Percentiles rank a stretch among this genome's conserved stretches.
These are phyloP conservation scores for Fragosphaeria purpurea DNA, from an alignment of 2,329 filamentous ascomycete genomes.

Conservation along the genomic window DNA sequence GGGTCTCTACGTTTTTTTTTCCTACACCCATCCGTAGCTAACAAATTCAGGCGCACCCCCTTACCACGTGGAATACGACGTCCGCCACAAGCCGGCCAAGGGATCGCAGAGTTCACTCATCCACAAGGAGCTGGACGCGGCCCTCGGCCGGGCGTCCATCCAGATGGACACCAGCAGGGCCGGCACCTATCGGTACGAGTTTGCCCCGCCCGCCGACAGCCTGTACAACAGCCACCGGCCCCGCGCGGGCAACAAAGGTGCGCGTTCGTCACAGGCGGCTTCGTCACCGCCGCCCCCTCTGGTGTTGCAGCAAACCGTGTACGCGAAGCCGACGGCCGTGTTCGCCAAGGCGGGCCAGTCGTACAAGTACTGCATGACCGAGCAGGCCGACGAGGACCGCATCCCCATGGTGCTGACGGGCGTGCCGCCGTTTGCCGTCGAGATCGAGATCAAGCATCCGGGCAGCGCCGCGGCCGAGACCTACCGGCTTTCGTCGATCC, in stretches of 20 bases:
- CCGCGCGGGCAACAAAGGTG: not conserved
- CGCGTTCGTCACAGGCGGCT: too few relatives aligned
- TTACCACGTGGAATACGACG: conserved; percentile 72
- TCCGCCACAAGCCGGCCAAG: conserved; percentile 57
- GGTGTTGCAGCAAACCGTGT: conserved; percentile 70
- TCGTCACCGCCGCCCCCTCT: conserved; percentile 36
- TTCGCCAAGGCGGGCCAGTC: conserved; percentile 84
- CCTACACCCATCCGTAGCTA: not conserved
- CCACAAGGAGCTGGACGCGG: conserved; percentile 65
- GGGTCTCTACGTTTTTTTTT: not conserved
- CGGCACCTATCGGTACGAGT: conserved; percentile 77
- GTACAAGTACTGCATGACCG: conserved; percentile 89
- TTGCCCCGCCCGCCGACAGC: conserved; percentile 71
- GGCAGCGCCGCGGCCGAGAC: conserved; percentile 69
- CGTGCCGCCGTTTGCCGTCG: conserved; percentile 76
- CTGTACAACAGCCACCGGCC: conserved; percentile 66
- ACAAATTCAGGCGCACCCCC: conserved; percentile 56
- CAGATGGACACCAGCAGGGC: conserved; percentile 78
- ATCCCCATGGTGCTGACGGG: conserved; percentile 83
- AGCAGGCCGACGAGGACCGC: conserved; percentile 69
- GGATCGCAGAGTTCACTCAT: conserved; percentile 52
- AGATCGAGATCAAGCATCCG: conserved; percentile 89
- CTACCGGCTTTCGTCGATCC: conserved; percentile 71
- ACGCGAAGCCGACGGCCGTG: conserved; percentile 68
- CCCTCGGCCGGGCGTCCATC: conserved; percentile 65